Evolutionary conservation across 805 yeast genomes (phyloP), one percentile per base, ranked within the genome.

Genomic region (Pichia exigua): DNA sequence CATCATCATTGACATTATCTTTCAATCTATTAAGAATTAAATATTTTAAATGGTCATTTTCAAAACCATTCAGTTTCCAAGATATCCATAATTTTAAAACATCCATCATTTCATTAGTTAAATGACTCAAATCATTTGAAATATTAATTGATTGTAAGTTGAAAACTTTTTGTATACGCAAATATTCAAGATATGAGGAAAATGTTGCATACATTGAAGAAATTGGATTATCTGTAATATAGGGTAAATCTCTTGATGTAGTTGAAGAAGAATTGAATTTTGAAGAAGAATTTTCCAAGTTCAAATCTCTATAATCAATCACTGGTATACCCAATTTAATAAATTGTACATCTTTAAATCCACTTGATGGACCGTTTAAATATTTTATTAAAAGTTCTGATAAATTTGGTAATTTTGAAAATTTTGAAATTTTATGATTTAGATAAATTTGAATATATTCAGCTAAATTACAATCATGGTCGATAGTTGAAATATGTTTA

Each of bases 151-250:
- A 46, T 32, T 44, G 55, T 50, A 54, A 24, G 55, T 56, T 26
- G 46, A 57, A 49, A 52, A 44, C 26, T n/a, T 48, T 41, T 26
- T 57, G 48, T 49, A 40, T 55, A 50, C 40, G 46, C 49, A 60
- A 35, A 43, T 65, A 63, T 50, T 67, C 72, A 15, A 59, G 42
- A 42, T 58, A 66, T 35, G 62, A 62, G 11, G 69, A 57, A 42
- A 58, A 61, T 45, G 66, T 58, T 48, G 67, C 68, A 50, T 64
- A 64, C 28, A 67, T 53, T 12, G 66, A 57, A 42, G 66, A 61
- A 41, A 62, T 49, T 40, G 69, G 56, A 30, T 58, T 52, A 49
- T 67, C 69, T 22, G 57, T 56, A 44, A 60, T 61, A 5, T 4
- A 30, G n/a, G 35, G 35, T 30, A 13, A 7, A 9, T 30, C 17